These are phyloP conservation scores for Paecilomyces formosus DNA, from an alignment of 2,329 filamentous ascomycete species.

Conservation along the genomic window DNA sequence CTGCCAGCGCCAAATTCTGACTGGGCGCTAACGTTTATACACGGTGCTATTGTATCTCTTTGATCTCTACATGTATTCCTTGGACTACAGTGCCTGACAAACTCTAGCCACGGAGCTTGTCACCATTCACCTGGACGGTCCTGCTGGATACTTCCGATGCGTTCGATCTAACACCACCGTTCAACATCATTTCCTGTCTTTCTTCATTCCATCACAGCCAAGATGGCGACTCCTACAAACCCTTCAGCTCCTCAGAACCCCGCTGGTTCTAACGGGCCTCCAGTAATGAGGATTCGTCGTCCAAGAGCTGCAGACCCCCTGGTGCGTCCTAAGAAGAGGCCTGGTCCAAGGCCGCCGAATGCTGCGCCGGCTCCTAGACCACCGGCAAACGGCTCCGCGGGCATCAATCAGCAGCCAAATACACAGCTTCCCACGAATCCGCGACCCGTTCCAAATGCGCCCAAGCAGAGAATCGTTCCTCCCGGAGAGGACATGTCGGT, in stretches of 20 bases:
- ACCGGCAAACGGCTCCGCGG: slow-evolving; percentile 13
- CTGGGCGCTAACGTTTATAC: not conserved
- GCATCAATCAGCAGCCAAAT: slow-evolving; percentile 16
- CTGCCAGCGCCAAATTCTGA: not conserved
- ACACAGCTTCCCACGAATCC: slow-evolving; percentile 6
- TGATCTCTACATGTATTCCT: not conserved
- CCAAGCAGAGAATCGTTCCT: slow-evolving; percentile 12
- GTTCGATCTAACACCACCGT: not conserved
- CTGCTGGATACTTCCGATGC: not conserved
- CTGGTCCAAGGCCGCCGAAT: slow-evolving; percentile 16
- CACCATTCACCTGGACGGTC: not conserved
- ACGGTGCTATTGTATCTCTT: not conserved
- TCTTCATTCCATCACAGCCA: not conserved
- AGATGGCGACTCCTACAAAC: slow-evolving; percentile 33
- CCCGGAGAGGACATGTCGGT: slow-evolving; percentile 23
- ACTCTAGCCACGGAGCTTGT: not conserved
- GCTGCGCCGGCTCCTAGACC: slow-evolving; percentile 10
- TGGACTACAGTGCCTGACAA: not conserved
- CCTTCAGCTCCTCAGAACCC: slow-evolving; percentile 41
- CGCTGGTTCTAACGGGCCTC: slow-evolving; percentile 40
- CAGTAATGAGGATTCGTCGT: slow-evolving; percentile 39
- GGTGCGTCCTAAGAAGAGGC: slow-evolving; percentile 52
- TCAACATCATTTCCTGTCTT: not conserved
- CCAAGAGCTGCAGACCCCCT: slow-evolving; percentile 54
- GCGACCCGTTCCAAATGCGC: slow-evolving; percentile 11